Conservation (phyloP, 352 stramenopile species). For the Pythium biforme region DNA sequence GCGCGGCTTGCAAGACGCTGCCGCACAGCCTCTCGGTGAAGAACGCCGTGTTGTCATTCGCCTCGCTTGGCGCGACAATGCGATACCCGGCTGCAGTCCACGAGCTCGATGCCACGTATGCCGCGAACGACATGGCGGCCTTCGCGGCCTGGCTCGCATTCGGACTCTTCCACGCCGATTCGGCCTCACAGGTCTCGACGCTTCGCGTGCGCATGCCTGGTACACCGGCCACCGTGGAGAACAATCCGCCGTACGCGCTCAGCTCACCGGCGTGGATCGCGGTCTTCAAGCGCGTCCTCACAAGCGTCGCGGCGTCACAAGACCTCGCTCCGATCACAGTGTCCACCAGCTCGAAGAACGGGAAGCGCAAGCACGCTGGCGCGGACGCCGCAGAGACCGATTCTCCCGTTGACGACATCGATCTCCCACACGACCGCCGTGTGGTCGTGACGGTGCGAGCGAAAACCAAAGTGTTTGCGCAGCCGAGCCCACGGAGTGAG, state of each 20-base stretch:
- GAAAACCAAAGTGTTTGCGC: neutral
- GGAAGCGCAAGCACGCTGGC: neutral
- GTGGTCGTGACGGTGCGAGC: neutral
- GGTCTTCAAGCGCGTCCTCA: neutral
- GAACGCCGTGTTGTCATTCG: neutral
- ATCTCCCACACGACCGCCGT: neutral
- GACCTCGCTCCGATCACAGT: neutral
- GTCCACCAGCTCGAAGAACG: neutral
- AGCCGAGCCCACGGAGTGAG: neutral
- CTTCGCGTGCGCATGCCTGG: neutral
- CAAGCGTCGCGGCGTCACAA: neutral
- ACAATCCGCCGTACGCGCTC: neutral
- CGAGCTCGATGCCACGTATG: neutral
- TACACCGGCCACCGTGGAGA: neutral
- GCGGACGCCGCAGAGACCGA: neutral
- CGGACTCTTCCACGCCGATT: neutral
- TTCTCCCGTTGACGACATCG: neutral
- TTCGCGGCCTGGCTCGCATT: slow-evolving; percentile 3
- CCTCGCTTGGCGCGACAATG: neutral
- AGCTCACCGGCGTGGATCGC: neutral
- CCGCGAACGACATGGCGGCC: neutral
- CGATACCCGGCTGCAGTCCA: neutral
- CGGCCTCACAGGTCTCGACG: neutral
- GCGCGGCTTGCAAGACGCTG: too few species aligned
- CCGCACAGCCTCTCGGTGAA: neutral